phyloP scores from a whole-genome alignment of 345 rosid species.

The Linum tenue region DNA sequence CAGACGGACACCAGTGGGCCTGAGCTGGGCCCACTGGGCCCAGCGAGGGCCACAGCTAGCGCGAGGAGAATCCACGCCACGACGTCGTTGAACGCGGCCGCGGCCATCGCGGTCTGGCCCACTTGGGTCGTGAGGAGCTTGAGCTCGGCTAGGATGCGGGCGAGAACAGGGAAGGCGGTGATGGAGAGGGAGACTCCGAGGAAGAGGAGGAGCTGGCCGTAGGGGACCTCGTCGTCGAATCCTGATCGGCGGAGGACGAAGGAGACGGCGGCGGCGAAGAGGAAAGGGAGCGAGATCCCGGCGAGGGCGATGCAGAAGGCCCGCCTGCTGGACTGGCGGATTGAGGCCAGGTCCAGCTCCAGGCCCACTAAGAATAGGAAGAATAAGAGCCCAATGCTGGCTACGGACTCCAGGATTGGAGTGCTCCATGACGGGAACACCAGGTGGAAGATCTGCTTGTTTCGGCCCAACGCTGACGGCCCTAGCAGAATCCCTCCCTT shows the following conservation, averaged over 20 bases:
- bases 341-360: slow-evolving; percentile 2
- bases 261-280: background rate
- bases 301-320: slow-evolving; percentile 4
- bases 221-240: background rate
- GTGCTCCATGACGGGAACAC: slow-evolving; percentile 2
- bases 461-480: slow-evolving; percentile 5
- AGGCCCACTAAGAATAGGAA: slow-evolving; percentile 9
- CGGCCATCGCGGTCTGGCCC: slow-evolving; percentile 6
- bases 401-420: slow-evolving; percentile 2
- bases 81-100: slow-evolving; percentile 5
- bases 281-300: slow-evolving; percentile 5
- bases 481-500: slow-evolving; percentile 7
- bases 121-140: slow-evolving; percentile 7
- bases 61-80: slow-evolving; percentile 8
- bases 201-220: slow-evolving; percentile 1
- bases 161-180: slow-evolving; percentile 11
- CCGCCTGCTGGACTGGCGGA: slow-evolving; percentile 1
- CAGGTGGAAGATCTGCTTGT: background rate
- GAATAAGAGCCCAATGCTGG: slow-evolving; percentile 3
- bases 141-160: slow-evolving; percentile 10
- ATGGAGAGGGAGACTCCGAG: slow-evolving; percentile 10
- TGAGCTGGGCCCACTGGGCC: background rate
- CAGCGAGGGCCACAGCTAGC: slow-evolving; percentile 1
- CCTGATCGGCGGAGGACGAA: background rate
- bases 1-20: background rate